phyloP scores from a whole-genome alignment of 2,329 filamentous ascomycete species.

The Cladophialophora yegresii region DNA sequence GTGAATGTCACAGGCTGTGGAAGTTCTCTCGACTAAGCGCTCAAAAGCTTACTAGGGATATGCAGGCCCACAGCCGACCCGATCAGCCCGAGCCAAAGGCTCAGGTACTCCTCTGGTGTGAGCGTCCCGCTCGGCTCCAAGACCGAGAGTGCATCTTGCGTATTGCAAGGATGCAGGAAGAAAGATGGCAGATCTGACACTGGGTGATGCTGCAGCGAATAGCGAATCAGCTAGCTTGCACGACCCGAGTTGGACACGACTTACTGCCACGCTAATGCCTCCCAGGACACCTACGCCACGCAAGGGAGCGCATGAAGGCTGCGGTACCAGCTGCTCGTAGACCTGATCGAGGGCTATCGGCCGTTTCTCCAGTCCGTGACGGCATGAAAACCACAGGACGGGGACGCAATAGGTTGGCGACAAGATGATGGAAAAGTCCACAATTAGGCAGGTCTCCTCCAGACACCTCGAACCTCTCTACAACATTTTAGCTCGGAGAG shows the following conservation, averaged over 20 bases:
- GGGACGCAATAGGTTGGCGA: slow-evolving; percentile 75
- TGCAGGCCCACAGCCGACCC: slow-evolving; percentile 77
- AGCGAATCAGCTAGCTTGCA: slow-evolving; percentile 29
- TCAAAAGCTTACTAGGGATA: slow-evolving; percentile 67
- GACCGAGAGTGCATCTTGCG: slow-evolving; percentile 73
- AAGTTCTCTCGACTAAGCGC: slow-evolving; percentile 17
- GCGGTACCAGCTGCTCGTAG: slow-evolving; percentile 70
- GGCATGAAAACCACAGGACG: slow-evolving; percentile 73
- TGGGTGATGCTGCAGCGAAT: slow-evolving; percentile 71
- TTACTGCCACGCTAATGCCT: slow-evolving; percentile 74
- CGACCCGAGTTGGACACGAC: slow-evolving; percentile 39
- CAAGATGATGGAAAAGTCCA: slow-evolving; percentile 58
- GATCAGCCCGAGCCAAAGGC: slow-evolving; percentile 85
- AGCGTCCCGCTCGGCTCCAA: slow-evolving; percentile 53
- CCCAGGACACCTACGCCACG: slow-evolving; percentile 65
- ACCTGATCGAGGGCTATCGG: slow-evolving; percentile 66
- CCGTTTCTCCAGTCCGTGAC: slow-evolving; percentile 59
- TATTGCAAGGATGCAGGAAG: slow-evolving; percentile 90
- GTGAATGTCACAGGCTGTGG: slow-evolving; percentile 35
- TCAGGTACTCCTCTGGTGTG: slow-evolving; percentile 67
- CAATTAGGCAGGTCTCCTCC: slow-evolving; percentile 19
- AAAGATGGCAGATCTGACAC: slow-evolving; percentile 74
- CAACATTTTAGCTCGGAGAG: background rate
- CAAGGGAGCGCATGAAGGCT: slow-evolving; percentile 63
- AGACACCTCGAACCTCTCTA: background rate